These are phyloP conservation scores for Pythium sp. DNA, from an alignment of 352 stramenopile genomes.

Conservation along the genomic window DNA sequence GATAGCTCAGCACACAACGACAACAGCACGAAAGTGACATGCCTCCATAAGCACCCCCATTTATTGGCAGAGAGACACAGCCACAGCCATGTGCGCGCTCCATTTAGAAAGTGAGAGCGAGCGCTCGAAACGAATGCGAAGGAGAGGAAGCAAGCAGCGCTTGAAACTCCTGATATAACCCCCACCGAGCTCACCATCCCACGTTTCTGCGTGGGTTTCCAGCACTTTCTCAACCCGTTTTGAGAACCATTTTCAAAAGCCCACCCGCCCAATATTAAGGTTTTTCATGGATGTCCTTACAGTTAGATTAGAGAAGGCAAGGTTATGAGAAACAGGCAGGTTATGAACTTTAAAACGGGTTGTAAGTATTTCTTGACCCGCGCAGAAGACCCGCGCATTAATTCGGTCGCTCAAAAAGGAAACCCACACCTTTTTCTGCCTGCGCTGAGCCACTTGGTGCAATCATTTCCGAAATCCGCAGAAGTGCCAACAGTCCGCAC, in stretches of 20 bases:
- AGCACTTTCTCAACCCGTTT: not conserved
- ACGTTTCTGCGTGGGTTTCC: not conserved
- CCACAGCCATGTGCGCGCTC: not conserved
- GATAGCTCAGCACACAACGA: not conserved
- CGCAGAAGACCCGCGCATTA: not conserved
- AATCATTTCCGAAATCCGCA: conserved; percentile 17
- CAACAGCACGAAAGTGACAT: not conserved
- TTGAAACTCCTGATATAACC: not conserved
- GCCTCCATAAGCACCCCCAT: not conserved
- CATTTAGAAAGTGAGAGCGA: not conserved
- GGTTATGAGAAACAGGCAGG: not conserved
- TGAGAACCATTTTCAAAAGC: not conserved
- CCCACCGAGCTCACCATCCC: not conserved
- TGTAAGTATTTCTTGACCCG: not conserved
- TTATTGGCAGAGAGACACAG: not conserved
- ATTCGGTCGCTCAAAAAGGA: not conserved
- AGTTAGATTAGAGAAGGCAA: not conserved
- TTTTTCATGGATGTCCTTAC: not conserved
- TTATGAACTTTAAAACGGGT: not conserved
- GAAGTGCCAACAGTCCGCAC: not conserved
- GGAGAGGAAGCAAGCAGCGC: too few relatives aligned
- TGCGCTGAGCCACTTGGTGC: not conserved
- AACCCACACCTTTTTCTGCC: not conserved
- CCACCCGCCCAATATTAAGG: not conserved
- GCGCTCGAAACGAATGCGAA: too few relatives aligned